Base-by-base conservation (phyloP, 176 grass and related monocot genomes). In the Panicum miliaceum region DNA sequence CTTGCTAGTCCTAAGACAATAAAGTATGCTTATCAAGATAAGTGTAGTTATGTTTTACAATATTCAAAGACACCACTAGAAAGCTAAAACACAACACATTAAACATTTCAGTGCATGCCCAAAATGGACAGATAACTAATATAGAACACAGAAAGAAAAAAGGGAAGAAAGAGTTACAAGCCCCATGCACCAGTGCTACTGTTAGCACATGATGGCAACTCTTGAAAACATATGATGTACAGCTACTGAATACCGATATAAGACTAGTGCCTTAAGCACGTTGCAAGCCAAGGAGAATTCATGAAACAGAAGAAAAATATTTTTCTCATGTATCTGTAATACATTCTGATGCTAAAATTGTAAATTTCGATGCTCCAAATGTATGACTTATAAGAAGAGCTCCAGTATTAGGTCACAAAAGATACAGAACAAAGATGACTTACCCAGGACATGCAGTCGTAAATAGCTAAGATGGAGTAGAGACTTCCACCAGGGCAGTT, bases 371-470 rank as follows among this genome's bases (percentile, higher is more conserved):
- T 58, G 59, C 53, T 74, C 40, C 0, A 76, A 80, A 78, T 27
- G 38, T 58, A 84, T 52, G 38, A 25, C 38, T 48, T 73, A 71
- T 20, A 16, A 68, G 71, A 22, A 34, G 42, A 76, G 46, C 20
- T 3, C 52, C 25, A 68, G 71, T 29, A 46, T 60, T 68, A 29
- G 48, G n/a, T 46, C 41, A 32, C 68, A 65, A 76, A 81, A 80
- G 52, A 43, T 5, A 54, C n/a, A 8, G 37, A 73, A 66, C 46
- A 67, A 74, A 73, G 37, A 75, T 53, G 52, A 65, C 88, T 51
- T 90, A 98, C 96, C 96, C 93, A 96, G 56, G 90, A 93, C 96
- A 98, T 98, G 75, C 96, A 98, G 81, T 98, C 96, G 12, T 92
- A 98, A 79, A 98, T 93, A 77, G 96, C 96, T 71, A 98, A 82